These are phyloP conservation scores for Paramecium biaurelia DNA, from an alignment of 73 alveolate species.

Conservation along the genomic window DNA sequence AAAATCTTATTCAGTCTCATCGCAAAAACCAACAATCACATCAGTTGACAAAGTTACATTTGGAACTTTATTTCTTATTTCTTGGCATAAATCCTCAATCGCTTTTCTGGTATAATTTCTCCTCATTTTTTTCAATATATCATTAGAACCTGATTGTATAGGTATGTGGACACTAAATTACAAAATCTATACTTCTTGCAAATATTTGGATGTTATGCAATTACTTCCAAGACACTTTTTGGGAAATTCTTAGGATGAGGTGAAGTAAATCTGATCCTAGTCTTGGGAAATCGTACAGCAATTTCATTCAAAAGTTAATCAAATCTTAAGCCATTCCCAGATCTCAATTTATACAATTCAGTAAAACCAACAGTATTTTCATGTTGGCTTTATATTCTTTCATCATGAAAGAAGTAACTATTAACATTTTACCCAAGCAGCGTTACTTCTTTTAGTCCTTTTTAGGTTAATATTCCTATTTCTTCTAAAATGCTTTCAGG, in stretches of 20 bases:
- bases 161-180: conserved; percentile 80
- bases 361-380: conserved; percentile 79
- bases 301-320: conserved; percentile 77
- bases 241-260: conserved; percentile 95
- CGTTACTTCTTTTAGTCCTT: conserved; percentile 84
- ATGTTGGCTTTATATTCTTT: conserved; percentile 67
- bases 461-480: conserved; percentile 68
- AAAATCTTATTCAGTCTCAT: conserved; percentile 85
- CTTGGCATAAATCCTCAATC: conserved; percentile 69
- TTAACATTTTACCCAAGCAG: conserved; percentile 89
- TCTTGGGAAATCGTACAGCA: conserved; percentile 80
- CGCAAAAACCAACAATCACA: conserved; percentile 89
- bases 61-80: conserved; percentile 69
- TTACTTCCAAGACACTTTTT: conserved; percentile 75
- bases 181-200: conserved; percentile 72
- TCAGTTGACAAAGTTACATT: conserved; percentile 82
- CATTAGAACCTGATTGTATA: conserved; percentile 84
- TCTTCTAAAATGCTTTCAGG: conserved; percentile 71
- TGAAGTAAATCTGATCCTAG: conserved; percentile 84
- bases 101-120: conserved; percentile 81
- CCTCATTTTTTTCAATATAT: conserved; percentile 79
- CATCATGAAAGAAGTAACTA: conserved; percentile 75
- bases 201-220: conserved; percentile 70
- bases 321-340: conserved; percentile 85
- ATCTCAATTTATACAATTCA: conserved; percentile 80